Conservation (phyloP, 2,329 filamentous ascomycete species). For the Didymella lethalis region DNA sequence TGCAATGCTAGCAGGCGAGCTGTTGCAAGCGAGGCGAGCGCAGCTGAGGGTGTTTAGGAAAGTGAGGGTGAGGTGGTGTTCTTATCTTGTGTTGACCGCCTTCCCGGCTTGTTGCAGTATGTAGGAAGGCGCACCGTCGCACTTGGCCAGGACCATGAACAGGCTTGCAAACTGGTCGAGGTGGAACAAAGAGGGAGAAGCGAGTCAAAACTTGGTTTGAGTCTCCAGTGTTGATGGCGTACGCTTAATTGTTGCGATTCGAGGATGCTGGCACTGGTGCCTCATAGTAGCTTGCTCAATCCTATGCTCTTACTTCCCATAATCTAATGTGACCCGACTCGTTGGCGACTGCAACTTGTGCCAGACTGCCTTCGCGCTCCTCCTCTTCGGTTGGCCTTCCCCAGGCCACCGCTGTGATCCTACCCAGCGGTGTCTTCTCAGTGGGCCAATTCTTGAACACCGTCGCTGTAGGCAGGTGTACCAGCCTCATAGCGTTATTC, state of each 20-base stretch:
- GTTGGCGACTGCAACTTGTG: constrained; percentile 81
- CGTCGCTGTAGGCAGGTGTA: constrained; percentile 89
- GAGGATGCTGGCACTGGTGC: background rate
- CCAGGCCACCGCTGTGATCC: constrained; percentile 69
- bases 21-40: background rate
- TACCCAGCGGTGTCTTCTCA: constrained; percentile 82
- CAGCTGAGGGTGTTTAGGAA: background rate
- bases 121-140: constrained; percentile 2
- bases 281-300: background rate
- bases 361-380: constrained; percentile 66
- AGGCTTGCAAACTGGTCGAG: background rate
- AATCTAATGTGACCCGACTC: constrained; percentile 86
- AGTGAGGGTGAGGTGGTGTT: constrained; percentile 2
- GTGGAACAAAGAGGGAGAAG: background rate
- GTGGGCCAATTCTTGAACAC: constrained; percentile 99
- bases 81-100: constrained; percentile 1
- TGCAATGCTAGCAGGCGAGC: constrained; percentile 1
- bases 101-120: constrained; percentile 9
- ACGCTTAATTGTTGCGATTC: constrained; percentile 1
- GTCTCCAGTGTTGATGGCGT: background rate
- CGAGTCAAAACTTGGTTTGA: too few species aligned
- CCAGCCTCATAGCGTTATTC: constrained; percentile 84
- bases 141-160: background rate
- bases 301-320: constrained; percentile 70
- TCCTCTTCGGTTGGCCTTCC: constrained; percentile 56